These are phyloP conservation scores for Nymphaea colorata DNA, from an alignment of 164 flowering plant species.

Conservation along the genomic window DNA sequence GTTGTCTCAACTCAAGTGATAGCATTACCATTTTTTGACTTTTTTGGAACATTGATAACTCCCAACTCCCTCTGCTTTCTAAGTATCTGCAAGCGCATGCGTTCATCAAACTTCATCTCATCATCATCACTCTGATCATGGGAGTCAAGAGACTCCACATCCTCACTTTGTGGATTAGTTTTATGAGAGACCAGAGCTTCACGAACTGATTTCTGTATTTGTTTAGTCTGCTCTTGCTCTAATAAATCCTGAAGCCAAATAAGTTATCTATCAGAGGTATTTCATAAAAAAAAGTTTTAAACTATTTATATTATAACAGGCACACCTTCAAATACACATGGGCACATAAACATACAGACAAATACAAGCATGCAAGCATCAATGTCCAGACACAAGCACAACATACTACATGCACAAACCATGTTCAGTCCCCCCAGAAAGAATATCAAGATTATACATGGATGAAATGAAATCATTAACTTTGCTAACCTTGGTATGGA, in stretches of 20 bases:
- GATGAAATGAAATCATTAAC: too few relatives aligned
- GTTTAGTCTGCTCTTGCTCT: slow-evolving; percentile 35
- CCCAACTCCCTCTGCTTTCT: slow-evolving; percentile 58
- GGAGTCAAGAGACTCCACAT: slow-evolving; percentile 17
- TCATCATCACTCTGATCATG: slow-evolving; percentile 48
- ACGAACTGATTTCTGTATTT: slow-evolving; percentile 57
- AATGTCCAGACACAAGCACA: too few relatives aligned
- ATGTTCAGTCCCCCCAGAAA: too few relatives aligned
- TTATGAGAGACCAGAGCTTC: slow-evolving; percentile 63
- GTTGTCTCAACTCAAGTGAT: background rate
- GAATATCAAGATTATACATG: too few relatives aligned
- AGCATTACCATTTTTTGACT: slow-evolving; percentile 31
- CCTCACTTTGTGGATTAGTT: slow-evolving; percentile 29
- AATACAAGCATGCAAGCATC: too few relatives aligned
- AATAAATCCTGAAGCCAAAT: slow-evolving; percentile 28
- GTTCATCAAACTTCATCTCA: slow-evolving; percentile 72
- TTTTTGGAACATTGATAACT: slow-evolving; percentile 40
- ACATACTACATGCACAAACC: too few relatives aligned
- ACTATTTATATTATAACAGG: too few relatives aligned
- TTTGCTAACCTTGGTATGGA: too few relatives aligned
- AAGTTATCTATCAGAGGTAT: background rate
- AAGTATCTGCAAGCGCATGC: slow-evolving; percentile 81
- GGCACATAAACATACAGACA: too few relatives aligned
- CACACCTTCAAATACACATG: too few relatives aligned
- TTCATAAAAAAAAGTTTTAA: too few relatives aligned